A percentile compares a stretch with the other conserved stretches of the same genome.
Conservation (phyloP, 768 basidiomycete genomes). For the Lentinula detonsa region DNA sequence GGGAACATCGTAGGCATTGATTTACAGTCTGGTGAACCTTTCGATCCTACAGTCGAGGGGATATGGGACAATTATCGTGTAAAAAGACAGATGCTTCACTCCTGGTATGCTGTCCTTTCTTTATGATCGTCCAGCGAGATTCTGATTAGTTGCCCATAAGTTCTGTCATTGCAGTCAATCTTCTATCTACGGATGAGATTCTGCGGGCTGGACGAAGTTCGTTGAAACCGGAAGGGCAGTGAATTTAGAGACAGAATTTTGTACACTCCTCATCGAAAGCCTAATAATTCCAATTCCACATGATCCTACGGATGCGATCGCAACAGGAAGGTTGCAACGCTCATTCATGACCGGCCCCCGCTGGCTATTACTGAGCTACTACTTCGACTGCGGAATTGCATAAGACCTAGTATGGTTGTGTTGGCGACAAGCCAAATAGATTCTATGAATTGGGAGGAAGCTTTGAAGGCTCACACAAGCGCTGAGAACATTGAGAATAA, state of each 20-base stretch:
- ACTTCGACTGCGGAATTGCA: not conserved
- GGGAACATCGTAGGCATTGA: slow-evolving; percentile 92
- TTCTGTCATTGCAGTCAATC: slow-evolving; percentile 92
- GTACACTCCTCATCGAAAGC: not conserved
- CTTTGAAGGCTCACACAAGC: not conserved
- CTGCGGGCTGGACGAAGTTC: slow-evolving; percentile 85
- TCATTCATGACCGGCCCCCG: too few species aligned
- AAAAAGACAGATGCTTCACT: slow-evolving; percentile 97
- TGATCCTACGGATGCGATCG: too few species aligned
- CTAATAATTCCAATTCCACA: too few species aligned
- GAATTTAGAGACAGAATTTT: slow-evolving; percentile 19
- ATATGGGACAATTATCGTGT: slow-evolving; percentile 99
- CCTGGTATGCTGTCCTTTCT: slow-evolving; percentile 54
- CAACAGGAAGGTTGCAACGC: too few species aligned
- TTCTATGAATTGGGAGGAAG: too few species aligned
- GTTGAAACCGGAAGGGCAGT: slow-evolving; percentile 70
- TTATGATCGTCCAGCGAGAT: not conserved
- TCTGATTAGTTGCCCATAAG: slow-evolving; percentile 27
- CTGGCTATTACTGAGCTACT: too few species aligned
- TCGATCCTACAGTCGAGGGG: slow-evolving; percentile 93
- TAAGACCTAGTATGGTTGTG: too few species aligned
- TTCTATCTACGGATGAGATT: slow-evolving; percentile 95
- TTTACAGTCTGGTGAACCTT: slow-evolving; percentile 89
- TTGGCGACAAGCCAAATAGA: too few species aligned
- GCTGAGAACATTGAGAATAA: not conserved